phyloP scores from a whole-genome alignment of 2,329 filamentous ascomycete genomes.

The Sporothrix phasma region DNA sequence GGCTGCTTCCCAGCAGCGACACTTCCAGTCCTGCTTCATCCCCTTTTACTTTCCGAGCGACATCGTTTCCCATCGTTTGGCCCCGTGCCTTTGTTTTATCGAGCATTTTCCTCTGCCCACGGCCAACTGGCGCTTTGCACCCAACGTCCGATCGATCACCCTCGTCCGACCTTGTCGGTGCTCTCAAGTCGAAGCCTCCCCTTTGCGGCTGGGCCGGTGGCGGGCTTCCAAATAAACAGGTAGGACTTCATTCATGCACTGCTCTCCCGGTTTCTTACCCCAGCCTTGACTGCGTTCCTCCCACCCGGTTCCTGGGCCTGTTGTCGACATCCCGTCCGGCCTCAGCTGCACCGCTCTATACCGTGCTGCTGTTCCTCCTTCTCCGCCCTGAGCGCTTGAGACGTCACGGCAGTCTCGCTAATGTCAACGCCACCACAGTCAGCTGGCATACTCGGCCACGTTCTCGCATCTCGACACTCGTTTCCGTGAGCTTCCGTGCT shows the following conservation, averaged over 20 bases:
- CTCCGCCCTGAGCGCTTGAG: neutral
- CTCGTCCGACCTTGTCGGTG: neutral
- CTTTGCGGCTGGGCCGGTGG: conserved; percentile 7
- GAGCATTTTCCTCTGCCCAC: neutral
- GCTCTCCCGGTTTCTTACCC: neutral
- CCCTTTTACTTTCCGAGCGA: neutral
- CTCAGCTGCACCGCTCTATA: conserved; percentile 5
- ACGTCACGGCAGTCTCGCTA: conserved; percentile 1
- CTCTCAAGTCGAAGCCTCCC: neutral
- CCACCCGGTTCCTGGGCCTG: neutral
- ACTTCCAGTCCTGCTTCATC: neutral
- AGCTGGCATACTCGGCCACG: neutral
- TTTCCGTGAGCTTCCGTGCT: neutral
- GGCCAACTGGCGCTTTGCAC: neutral
- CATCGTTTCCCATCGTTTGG: neutral
- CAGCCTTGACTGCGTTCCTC: neutral
- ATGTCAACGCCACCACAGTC: neutral
- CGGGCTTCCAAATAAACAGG: neutral
- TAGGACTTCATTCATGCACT: neutral
- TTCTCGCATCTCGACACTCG: neutral
- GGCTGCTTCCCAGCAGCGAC: conserved; percentile 16
- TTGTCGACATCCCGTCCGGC: neutral
- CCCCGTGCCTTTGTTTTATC: neutral
- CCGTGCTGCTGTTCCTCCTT: neutral
- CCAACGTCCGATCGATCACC: neutral